These are phyloP conservation scores for Pyrrhoderma lamaoense DNA, from an alignment of 1,284 basidiomycete species.

Conservation along the genomic window DNA sequence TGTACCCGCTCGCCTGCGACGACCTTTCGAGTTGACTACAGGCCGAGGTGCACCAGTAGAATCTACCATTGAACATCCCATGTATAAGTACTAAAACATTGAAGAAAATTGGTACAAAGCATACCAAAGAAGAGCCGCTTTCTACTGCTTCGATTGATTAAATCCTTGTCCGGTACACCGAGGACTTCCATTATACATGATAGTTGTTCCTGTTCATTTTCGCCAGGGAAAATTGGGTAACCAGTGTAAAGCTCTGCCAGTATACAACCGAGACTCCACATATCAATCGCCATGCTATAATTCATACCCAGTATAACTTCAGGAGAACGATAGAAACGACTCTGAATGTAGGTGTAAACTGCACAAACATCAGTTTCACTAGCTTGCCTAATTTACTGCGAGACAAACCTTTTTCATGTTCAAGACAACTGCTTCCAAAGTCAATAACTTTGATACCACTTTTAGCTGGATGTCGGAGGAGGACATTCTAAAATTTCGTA, in stretches of 20 bases:
- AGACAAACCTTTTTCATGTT: slow-evolving; percentile 91
- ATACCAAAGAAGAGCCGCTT: slow-evolving; percentile 94
- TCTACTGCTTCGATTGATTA: slow-evolving; percentile 89
- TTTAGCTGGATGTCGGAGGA: slow-evolving; percentile 91
- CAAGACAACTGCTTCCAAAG: slow-evolving; percentile 97
- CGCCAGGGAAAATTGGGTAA: slow-evolving; percentile 98
- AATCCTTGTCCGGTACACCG: slow-evolving; percentile 90
- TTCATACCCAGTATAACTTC: slow-evolving; percentile 92
- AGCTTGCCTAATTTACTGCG: background rate
- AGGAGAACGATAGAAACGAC: slow-evolving; percentile 94
- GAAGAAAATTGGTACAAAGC: slow-evolving; percentile 22
- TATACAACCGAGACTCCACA: slow-evolving; percentile 98
- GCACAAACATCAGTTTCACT: slow-evolving; percentile 15
- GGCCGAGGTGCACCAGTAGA: slow-evolving; percentile 87
- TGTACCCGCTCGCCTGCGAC: slow-evolving; percentile 82
- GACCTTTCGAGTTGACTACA: slow-evolving; percentile 95
- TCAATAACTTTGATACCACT: slow-evolving; percentile 98
- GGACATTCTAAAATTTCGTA: slow-evolving; percentile 65
- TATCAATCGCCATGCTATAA: slow-evolving; percentile 93
- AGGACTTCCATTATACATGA: slow-evolving; percentile 99
- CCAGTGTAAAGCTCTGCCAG: slow-evolving; percentile 98
- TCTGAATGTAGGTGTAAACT: slow-evolving; percentile 98
- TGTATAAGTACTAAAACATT: slow-evolving; percentile 5
- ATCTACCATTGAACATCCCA: slow-evolving; percentile 44
- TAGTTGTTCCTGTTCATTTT: slow-evolving; percentile 97